These are phyloP conservation scores for Suhomyces prunicola DNA, from an alignment of 805 yeast genomes.

Conservation along the genomic window DNA sequence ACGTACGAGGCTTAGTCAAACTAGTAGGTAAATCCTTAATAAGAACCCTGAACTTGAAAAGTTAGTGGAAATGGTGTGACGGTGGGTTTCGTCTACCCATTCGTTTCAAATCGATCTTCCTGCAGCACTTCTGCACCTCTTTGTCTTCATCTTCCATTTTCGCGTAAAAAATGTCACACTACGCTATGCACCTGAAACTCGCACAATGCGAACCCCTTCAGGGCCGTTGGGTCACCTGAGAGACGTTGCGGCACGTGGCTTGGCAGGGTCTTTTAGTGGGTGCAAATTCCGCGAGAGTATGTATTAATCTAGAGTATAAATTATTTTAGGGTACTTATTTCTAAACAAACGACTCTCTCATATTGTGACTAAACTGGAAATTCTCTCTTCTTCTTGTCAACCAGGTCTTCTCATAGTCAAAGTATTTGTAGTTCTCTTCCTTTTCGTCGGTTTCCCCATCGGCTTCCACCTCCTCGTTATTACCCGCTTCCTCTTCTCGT, in stretches of 20 bases:
- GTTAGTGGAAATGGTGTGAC: background rate
- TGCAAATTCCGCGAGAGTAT: background rate
- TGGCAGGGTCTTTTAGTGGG: background rate
- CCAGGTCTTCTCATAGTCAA: conserved; percentile 72
- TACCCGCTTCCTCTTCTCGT: conserved; percentile 12
- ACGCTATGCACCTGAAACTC: background rate
- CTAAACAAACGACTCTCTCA: conserved; percentile 18
- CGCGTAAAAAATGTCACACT: background rate
- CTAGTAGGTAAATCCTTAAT: background rate
- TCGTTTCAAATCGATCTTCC: background rate
- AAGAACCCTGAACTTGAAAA: background rate
- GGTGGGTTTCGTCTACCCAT: background rate
- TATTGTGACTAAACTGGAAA: conserved; percentile 29
- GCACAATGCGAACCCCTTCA: background rate
- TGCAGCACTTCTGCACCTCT: background rate
- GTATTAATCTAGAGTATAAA: background rate
- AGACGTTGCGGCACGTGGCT: too few relatives aligned
- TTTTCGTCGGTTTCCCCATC: conserved; percentile 28
- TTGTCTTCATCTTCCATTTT: background rate
- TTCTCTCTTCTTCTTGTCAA: conserved; percentile 42
- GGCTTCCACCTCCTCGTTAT: conserved; percentile 9
- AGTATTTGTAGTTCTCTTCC: conserved; percentile 63
- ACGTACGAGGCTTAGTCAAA: background rate
- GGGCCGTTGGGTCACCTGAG: background rate
- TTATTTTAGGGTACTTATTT: background rate